phyloP scores from a whole-genome alignment of 148 eudicot species.

The Gaultheria prostrata region DNA sequence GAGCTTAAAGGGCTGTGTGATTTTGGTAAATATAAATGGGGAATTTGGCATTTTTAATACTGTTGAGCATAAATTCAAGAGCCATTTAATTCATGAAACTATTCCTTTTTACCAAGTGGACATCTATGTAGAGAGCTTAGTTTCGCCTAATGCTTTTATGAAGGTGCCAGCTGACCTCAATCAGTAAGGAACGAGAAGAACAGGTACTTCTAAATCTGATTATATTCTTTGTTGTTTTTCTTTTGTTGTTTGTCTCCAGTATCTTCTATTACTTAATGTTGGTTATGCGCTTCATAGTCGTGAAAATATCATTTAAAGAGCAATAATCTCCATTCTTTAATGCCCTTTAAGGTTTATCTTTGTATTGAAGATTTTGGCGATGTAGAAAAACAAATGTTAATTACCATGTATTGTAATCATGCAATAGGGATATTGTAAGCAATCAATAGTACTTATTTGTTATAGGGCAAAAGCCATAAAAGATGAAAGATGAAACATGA shows the following conservation, averaged over 20 bases:
- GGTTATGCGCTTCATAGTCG: not conserved
- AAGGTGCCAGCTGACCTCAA: not conserved
- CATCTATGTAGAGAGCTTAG: conserved; percentile 1
- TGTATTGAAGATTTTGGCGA: not conserved
- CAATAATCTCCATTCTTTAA: not conserved
- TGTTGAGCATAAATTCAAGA: not conserved
- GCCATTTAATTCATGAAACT: not conserved
- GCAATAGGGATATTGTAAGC: not conserved
- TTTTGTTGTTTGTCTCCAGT: not conserved
- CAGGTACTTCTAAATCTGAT: not conserved
- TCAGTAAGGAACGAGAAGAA: not conserved
- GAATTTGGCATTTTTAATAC: not conserved
- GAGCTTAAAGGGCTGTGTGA: not conserved
- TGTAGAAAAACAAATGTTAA: not conserved
- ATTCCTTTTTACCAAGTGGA: not conserved
- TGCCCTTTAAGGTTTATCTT: not conserved
- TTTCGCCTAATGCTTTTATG: conserved; percentile 8
- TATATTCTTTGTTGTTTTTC: not conserved
- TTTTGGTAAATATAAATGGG: not conserved
- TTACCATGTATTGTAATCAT: not conserved
- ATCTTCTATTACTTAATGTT: not conserved
- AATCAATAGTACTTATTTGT: not conserved
- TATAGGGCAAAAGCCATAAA: not conserved
- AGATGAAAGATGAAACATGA: not conserved
- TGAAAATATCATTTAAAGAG: not conserved